Evolutionary conservation across 768 basidiomycete species (phyloP), one percentile per base, ranked within the genome.

Genomic region (Lactarius evosmus): DNA sequence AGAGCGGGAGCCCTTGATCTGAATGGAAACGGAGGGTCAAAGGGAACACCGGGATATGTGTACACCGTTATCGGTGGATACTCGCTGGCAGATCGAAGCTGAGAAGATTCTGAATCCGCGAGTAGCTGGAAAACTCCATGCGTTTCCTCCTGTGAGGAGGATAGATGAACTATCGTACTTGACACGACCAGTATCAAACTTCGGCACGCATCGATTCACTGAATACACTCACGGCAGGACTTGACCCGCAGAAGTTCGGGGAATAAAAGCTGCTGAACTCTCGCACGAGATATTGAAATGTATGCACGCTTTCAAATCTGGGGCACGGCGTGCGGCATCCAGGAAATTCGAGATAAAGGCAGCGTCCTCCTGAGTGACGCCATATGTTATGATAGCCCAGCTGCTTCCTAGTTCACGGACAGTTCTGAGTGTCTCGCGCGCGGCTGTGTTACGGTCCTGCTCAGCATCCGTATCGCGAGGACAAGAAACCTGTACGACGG

Each of bases 1-100:
- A 66, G 58, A n/a, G 70, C 74, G 6, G 78, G 78, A 7, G 76
- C 66, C 27, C 72, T 71, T 16, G 71, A 71, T 38, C 63, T 50
- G 53, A 75, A 75, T 11, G 78, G 77, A 63, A 79, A 79, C 4
- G 78, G 76, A 1, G 78, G 79, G 3, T 55, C 66, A 16, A 67
- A 65, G 3, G 75, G 67, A 27, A 78, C 75, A n/a, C 71, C 59
- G 7, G 78, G 77, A 66, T 79, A 79, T 5, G 74, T 69, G 33
- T 74, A 72, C 29, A 70, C 74, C 41, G 68, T 67, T 56, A 79
- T 56, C 2, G 74, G 77, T 25, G 69, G 70, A 27, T 68, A 66
- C 17, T 59, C 51, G 14, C 61, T 51, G 38, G 75, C 66, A 4
- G 75, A 72, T 29, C 71, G 69, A 22, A 73, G 38, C 60, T 72